Conservation (phyloP, 2,329 filamentous ascomycete genomes). For the Blumeria graminis region DNA sequence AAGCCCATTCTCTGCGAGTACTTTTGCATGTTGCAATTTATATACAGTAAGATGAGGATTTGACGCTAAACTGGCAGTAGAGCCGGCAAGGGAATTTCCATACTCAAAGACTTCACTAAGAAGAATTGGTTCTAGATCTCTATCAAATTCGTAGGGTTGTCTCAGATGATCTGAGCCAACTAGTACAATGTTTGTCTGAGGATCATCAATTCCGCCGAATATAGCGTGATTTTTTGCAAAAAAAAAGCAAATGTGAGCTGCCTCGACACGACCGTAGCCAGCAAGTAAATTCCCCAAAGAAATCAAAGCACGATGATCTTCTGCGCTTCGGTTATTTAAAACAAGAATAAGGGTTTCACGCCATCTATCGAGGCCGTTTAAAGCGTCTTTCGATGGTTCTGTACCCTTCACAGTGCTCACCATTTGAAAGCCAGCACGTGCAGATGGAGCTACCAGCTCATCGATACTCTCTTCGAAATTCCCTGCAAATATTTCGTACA, state of each 20-base stretch:
- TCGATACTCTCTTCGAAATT: conserved; percentile 90
- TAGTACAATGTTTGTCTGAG: conserved; percentile 53
- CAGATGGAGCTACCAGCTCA: conserved; percentile 80
- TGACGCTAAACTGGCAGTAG: conserved; percentile 26
- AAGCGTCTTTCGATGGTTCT: conserved; percentile 41
- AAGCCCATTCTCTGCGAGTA: conserved; percentile 62
- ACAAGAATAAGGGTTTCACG: conserved; percentile 70
- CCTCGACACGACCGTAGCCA: conserved; percentile 70
- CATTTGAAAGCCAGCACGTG: conserved; percentile 76
- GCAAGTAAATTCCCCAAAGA: conserved; percentile 62
- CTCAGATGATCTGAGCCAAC: conserved; percentile 63
- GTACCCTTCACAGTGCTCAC: conserved; percentile 46
- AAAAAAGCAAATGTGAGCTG: conserved; percentile 81
- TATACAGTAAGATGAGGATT: conserved; percentile 72
- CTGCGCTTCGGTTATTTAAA: conserved; percentile 63
- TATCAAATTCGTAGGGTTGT: conserved; percentile 44
- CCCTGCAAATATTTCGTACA: conserved; percentile 85
- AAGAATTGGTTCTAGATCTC: conserved; percentile 66
- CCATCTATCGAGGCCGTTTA: conserved; percentile 83
- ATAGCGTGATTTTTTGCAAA: conserved; percentile 50
- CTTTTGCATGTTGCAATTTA: conserved; percentile 71
- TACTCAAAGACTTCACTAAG: conserved; percentile 96
- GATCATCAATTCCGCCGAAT: conserved; percentile 67
- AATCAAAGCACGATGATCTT: conserved; percentile 54
- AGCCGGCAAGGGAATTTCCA: conserved; percentile 46